These are phyloP conservation scores for Puccinia horiana DNA, from an alignment of 1,284 basidiomycete species.

Conservation along the genomic window DNA sequence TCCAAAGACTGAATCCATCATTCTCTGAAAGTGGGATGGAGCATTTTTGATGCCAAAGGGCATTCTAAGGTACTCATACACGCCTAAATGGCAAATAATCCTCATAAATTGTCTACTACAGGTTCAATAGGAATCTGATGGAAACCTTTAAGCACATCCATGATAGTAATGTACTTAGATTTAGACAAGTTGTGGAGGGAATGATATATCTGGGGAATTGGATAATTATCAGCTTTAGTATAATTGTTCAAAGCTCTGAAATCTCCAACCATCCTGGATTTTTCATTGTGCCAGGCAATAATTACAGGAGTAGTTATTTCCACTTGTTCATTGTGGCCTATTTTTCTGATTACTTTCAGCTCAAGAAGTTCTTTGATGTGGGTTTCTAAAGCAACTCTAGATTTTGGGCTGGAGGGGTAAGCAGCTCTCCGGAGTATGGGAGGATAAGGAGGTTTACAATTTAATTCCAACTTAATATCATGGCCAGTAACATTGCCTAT, in stretches of 20 bases:
- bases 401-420: neutral
- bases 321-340: constrained; percentile 1
- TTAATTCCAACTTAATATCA: neutral
- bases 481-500: neutral
- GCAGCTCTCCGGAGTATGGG: neutral
- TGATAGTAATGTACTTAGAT: neutral
- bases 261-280: no score
- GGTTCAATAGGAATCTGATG: neutral
- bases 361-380: neutral
- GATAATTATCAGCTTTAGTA: neutral
- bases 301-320: neutral
- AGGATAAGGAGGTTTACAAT: neutral
- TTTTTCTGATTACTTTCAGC: neutral
- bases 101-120: neutral
- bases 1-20: neutral
- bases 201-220: neutral
- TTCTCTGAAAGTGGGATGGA: neutral
- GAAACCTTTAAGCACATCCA: constrained; percentile 8
- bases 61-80: constrained; percentile 3
- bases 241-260: neutral
- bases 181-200: neutral
- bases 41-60: neutral
- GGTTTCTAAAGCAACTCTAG: neutral
- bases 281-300: no score
- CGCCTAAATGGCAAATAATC: neutral